These are phyloP conservation scores for Macrophomina phaseolina DNA, from an alignment of 2,329 filamentous ascomycete genomes.

Conservation along the genomic window DNA sequence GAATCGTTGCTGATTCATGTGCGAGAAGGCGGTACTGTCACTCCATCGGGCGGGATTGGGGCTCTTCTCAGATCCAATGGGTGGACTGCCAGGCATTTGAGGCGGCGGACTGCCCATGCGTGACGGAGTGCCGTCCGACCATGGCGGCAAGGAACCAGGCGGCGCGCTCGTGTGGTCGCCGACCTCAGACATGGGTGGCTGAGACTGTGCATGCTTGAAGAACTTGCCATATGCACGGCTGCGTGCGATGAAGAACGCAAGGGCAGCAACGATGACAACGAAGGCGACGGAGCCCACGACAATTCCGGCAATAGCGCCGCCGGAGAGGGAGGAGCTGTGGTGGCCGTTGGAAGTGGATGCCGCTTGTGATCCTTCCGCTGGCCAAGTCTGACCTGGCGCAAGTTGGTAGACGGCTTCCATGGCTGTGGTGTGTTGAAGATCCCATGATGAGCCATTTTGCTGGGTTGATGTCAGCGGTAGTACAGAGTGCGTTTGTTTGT, in stretches of 20 bases:
- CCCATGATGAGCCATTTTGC: not conserved
- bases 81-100: not conserved
- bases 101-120: conserved; percentile 21
- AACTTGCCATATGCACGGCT: conserved; percentile 29
- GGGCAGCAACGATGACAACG: conserved; percentile 63
- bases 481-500: not conserved
- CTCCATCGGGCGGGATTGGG: conserved; percentile 17
- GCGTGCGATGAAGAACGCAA: conserved; percentile 69
- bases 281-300: conserved; percentile 68
- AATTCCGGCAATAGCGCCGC: conserved; percentile 56
- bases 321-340: conserved; percentile 36
- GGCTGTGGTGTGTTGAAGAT: conserved; percentile 25
- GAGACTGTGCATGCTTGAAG: conserved; percentile 25
- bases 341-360: conserved; percentile 25
- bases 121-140: conserved; percentile 14
- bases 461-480: conserved; percentile 1
- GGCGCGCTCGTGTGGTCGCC: conserved; percentile 2
- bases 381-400: conserved; percentile 48
- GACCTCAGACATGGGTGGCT: conserved; percentile 5
- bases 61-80: conserved; percentile 12
- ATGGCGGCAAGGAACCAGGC: not conserved
- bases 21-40: conserved; percentile 21
- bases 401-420: conserved; percentile 37
- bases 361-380: conserved; percentile 39
- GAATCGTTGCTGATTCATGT: not conserved